Evolutionary conservation across 1,139 yeast species (phyloP).

Genomic region (Kurtzmaniella quercitrusa): DNA sequence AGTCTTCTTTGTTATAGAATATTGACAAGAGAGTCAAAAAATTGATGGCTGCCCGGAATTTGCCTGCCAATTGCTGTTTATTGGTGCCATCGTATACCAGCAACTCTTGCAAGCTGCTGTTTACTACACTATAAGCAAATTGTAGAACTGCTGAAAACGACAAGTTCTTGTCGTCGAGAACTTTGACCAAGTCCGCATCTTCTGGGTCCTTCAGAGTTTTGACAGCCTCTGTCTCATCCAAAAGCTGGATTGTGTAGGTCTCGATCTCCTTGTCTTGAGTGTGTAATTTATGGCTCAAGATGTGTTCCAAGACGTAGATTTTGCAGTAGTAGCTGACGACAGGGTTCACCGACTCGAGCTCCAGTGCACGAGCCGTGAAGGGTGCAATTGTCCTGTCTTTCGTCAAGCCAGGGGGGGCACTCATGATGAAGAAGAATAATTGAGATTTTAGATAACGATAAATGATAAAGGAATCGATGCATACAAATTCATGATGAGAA

Average conservation of each 20-base stretch:
- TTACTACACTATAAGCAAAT: slow-evolving; percentile 62
- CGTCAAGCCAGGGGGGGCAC: slow-evolving; percentile 25
- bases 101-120: slow-evolving; percentile 34
- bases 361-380: slow-evolving; percentile 47
- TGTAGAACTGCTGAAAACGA: slow-evolving; percentile 56
- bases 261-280: slow-evolving; percentile 49
- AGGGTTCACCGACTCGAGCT: slow-evolving; percentile 47
- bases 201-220: slow-evolving; percentile 31
- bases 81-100: slow-evolving; percentile 21
- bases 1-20: slow-evolving; percentile 23
- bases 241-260: slow-evolving; percentile 49
- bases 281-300: slow-evolving; percentile 57
- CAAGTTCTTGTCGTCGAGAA: slow-evolving; percentile 53
- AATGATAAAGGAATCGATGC: neutral
- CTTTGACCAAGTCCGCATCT: slow-evolving; percentile 31
- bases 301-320: slow-evolving; percentile 61
- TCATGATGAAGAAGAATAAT: neutral
- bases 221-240: slow-evolving; percentile 60
- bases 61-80: slow-evolving; percentile 24
- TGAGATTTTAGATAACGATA: neutral
- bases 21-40: slow-evolving; percentile 29
- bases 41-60: slow-evolving; percentile 34
- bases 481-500: too few species aligned
- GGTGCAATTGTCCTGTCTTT: slow-evolving; percentile 39
- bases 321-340: slow-evolving; percentile 56